These are phyloP conservation scores for Rhexocercosporidium sp. DNA, from an alignment of 2,329 filamentous ascomycete species.

Conservation along the genomic window DNA sequence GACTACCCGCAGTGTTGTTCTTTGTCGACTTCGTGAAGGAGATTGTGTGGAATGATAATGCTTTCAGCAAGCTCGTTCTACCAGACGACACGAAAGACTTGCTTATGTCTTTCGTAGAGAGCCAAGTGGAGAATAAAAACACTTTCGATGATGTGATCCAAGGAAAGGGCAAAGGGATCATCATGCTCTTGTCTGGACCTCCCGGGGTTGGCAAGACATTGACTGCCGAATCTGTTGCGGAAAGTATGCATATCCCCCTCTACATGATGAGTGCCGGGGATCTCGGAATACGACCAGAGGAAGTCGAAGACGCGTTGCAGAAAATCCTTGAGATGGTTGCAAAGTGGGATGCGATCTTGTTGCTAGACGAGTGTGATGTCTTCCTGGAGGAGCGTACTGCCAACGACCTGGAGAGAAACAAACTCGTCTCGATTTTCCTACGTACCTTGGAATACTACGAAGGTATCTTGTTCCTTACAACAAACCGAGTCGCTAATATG, in stretches of 20 bases:
- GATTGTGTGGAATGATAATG: slow-evolving; percentile 53
- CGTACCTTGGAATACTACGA: slow-evolving; percentile 34
- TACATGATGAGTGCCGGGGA: slow-evolving; percentile 50
- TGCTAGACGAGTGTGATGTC: slow-evolving; percentile 58
- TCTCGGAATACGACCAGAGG: slow-evolving; percentile 47
- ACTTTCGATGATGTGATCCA: slow-evolving; percentile 56
- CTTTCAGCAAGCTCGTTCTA: slow-evolving; percentile 55
- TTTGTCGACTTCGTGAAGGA: slow-evolving; percentile 45
- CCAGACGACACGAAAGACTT: slow-evolving; percentile 55
- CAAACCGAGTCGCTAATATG: slow-evolving; percentile 27
- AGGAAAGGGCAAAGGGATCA: slow-evolving; percentile 52
- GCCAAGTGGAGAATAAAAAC: slow-evolving; percentile 48
- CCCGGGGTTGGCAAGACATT: slow-evolving; percentile 28
- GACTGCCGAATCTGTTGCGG: slow-evolving; percentile 34
- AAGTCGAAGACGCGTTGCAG: slow-evolving; percentile 46
- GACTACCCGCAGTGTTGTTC: not conserved
- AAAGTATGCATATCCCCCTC: slow-evolving; percentile 31
- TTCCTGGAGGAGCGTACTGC: slow-evolving; percentile 46
- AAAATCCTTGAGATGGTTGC: slow-evolving; percentile 66
- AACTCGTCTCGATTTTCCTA: slow-evolving; percentile 46
- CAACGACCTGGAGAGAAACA: slow-evolving; percentile 46
- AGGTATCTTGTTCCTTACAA: slow-evolving; percentile 40
- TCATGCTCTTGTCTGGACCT: slow-evolving; percentile 47
- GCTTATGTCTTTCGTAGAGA: slow-evolving; percentile 54
- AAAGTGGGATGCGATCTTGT: slow-evolving; percentile 54